Conservation (phyloP, 2,329 filamentous ascomycete species). For the Verticillium klebahnii region DNA sequence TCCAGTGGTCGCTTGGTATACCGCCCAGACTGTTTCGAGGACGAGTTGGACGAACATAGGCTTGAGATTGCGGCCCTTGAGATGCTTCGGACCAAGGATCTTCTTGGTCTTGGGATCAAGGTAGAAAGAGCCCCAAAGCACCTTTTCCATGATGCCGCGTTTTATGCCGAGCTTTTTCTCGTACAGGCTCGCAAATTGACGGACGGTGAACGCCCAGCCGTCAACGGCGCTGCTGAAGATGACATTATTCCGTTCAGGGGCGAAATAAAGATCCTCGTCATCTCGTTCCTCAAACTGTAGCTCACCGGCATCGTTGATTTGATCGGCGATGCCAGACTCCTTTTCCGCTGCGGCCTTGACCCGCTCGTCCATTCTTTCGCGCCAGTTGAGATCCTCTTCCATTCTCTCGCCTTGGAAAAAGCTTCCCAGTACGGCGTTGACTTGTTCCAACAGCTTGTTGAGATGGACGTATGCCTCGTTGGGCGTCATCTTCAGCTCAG, state of each 20-base stretch:
- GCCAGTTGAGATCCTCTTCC: slow-evolving; percentile 96
- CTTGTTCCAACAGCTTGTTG: slow-evolving; percentile 85
- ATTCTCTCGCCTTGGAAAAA: slow-evolving; percentile 98
- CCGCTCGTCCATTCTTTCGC: slow-evolving; percentile 85
- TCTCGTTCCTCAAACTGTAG: slow-evolving; percentile 82
- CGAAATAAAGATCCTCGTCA: slow-evolving; percentile 96
- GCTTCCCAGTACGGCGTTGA: slow-evolving; percentile 94
- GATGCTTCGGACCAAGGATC: slow-evolving; percentile 81
- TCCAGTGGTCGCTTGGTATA: slow-evolving; percentile 85
- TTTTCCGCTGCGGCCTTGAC: slow-evolving; percentile 52
- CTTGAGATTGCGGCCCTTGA: slow-evolving; percentile 87
- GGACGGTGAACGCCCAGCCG: slow-evolving; percentile 97
- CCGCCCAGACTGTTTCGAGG: slow-evolving; percentile 91
- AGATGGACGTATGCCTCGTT: slow-evolving; percentile 85
- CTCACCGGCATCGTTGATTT: slow-evolving; percentile 51
- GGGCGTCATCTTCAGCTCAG: slow-evolving; percentile 91
- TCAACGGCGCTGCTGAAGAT: slow-evolving; percentile 98
- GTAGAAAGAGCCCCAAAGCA: slow-evolving; percentile 96
- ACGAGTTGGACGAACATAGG: slow-evolving; percentile 98
- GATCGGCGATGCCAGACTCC: slow-evolving; percentile 31
- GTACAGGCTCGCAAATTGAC: slow-evolving; percentile 89
- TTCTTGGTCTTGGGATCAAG: slow-evolving; percentile 96
- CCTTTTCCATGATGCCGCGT: slow-evolving; percentile 79
- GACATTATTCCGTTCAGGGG: slow-evolving; percentile 97
- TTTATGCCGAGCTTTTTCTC: slow-evolving; percentile 98